These are phyloP conservation scores for Borealophlyctis nickersoniae DNA, from an alignment of 192 early-diverging fungal species.

Conservation along the genomic window DNA sequence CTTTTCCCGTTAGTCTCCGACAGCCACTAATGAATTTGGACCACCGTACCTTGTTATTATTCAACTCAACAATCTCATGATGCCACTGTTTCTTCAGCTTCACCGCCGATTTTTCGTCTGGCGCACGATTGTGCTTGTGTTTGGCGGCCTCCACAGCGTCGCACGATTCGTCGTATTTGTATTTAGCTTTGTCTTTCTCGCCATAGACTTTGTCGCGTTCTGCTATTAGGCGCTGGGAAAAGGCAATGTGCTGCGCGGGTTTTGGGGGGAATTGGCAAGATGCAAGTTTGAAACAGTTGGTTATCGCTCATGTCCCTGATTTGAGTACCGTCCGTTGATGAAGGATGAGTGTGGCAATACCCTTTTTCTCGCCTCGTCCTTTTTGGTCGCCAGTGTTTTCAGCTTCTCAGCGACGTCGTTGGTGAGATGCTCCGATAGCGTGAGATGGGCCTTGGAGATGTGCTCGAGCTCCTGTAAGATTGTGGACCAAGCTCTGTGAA, in stretches of 20 bases:
- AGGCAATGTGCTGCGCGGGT: constrained; percentile 65
- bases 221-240: constrained; percentile 52
- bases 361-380: constrained; percentile 72
- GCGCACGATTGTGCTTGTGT: constrained; percentile 50
- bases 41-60: constrained; percentile 46
- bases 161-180: constrained; percentile 65
- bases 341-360: constrained; percentile 27
- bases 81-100: constrained; percentile 44
- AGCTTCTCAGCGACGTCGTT: constrained; percentile 50
- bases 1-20: no score
- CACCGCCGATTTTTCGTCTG: constrained; percentile 59
- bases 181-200: constrained; percentile 62
- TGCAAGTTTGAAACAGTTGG: not conserved
- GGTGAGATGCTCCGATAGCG: constrained; percentile 52
- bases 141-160: constrained; percentile 59
- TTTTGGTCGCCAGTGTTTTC: constrained; percentile 50
- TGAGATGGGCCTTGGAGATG: constrained; percentile 44
- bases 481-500: constrained; percentile 52
- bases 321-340: no score
- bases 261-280: constrained; percentile 8
- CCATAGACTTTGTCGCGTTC: constrained; percentile 60
- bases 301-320: no score
- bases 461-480: constrained; percentile 58
- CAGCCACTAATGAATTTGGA: not conserved
- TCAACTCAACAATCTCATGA: constrained; percentile 65